These are phyloP conservation scores for Saccharomyces hybrid DNA, from an alignment of 1,139 yeast genomes.

Conservation along the genomic window DNA sequence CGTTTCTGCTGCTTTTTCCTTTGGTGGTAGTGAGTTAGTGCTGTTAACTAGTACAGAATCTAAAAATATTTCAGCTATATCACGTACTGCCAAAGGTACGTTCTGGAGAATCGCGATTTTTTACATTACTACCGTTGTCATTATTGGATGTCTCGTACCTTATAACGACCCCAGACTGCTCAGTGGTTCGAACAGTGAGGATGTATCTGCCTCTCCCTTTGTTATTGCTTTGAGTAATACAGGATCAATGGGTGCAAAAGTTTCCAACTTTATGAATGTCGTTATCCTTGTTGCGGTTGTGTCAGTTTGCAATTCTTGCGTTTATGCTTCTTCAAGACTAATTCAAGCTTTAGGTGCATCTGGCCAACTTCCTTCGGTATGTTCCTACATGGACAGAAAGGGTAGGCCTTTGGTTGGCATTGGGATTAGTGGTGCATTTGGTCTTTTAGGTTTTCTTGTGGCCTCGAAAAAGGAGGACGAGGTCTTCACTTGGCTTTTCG, in stretches of 20 bases:
- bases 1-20: conserved; percentile 51
- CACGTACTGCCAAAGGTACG: conserved; percentile 57
- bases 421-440: conserved; percentile 39
- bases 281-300: conserved; percentile 43
- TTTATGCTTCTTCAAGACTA: conserved; percentile 51
- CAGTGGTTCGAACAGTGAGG: conserved; percentile 39
- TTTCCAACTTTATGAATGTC: conserved; percentile 37
- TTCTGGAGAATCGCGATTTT: conserved; percentile 64
- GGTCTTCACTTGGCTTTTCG: conserved; percentile 54
- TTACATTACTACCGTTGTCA: conserved; percentile 50
- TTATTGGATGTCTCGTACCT: conserved; percentile 65
- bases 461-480: conserved; percentile 45
- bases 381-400: conserved; percentile 49
- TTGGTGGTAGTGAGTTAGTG: conserved; percentile 61
- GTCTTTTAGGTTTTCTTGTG: conserved; percentile 47
- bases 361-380: conserved; percentile 48
- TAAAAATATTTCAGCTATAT: not conserved
- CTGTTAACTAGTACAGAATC: conserved; percentile 89
- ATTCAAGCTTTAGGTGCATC: conserved; percentile 50
- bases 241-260: conserved; percentile 54
- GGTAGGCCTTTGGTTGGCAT: conserved; percentile 55
- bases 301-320: conserved; percentile 48
- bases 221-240: conserved; percentile 62
- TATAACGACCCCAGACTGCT: conserved; percentile 41
- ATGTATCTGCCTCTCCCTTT: conserved; percentile 60